phyloP scores from a whole-genome alignment of 83 land plant genomes.

The Thuja plicata region DNA sequence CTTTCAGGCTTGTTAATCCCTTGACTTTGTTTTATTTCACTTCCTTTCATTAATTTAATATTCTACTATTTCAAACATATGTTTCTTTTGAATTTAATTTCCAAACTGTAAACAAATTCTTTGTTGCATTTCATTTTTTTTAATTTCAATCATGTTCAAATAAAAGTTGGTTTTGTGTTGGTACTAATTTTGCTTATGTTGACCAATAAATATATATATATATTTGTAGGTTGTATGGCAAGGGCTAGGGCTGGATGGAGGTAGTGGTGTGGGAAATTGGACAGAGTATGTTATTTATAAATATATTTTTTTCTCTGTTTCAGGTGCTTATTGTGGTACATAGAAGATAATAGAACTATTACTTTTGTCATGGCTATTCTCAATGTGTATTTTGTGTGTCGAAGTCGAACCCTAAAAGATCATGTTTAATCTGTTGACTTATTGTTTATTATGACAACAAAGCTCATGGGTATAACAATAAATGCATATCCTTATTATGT shows the following conservation, averaged over 20 bases:
- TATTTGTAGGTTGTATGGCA: constrained; percentile 64
- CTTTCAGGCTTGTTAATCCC: neutral
- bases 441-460: too few species aligned
- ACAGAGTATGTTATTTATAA: constrained; percentile 31
- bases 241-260: constrained; percentile 82
- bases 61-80: neutral
- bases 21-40: neutral
- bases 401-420: neutral
- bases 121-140: neutral
- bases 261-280: constrained; percentile 62
- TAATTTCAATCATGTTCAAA: neutral
- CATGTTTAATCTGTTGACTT: too few species aligned
- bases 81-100: neutral
- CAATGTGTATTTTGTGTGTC: neutral
- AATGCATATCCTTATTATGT: neutral
- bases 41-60: neutral
- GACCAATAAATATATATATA: neutral
- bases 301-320: neutral
- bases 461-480: neutral
- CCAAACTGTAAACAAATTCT: neutral
- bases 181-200: neutral
- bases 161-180: neutral
- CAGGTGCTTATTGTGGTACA: neutral
- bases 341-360: neutral
- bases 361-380: neutral